phyloP scores from a whole-genome alignment of 345 rosid species.

The Sonneratia alba region DNA sequence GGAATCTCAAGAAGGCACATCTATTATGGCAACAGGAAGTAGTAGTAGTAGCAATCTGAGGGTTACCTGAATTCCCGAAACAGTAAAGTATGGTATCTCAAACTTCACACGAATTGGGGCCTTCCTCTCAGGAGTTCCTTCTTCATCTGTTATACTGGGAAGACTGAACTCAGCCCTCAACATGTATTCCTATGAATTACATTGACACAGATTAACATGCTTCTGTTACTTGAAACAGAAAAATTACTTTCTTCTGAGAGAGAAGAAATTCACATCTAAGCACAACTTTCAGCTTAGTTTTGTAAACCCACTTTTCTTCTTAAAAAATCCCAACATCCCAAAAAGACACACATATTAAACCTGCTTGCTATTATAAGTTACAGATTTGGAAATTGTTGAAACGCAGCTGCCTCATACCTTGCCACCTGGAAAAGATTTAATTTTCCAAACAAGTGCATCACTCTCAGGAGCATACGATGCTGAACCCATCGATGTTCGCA shows the following conservation, averaged over 20 bases:
- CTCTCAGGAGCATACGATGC: slow-evolving; percentile 75
- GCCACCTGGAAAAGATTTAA: slow-evolving; percentile 70
- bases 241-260: background rate
- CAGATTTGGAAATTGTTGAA: background rate
- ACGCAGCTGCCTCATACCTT: slow-evolving; percentile 36
- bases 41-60: slow-evolving; percentile 1
- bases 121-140: slow-evolving; percentile 68
- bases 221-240: background rate
- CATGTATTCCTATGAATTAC: slow-evolving; percentile 62
- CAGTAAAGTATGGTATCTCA: slow-evolving; percentile 90
- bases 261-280: background rate
- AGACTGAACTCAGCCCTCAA: slow-evolving; percentile 84
- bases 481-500: slow-evolving; percentile 94
- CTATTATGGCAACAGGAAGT: background rate
- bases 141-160: slow-evolving; percentile 84
- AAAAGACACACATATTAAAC: background rate
- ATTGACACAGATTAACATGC: background rate
- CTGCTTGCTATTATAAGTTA: background rate
- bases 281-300: background rate
- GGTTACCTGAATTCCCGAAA: slow-evolving; percentile 88
- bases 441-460: slow-evolving; percentile 71
- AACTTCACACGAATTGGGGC: slow-evolving; percentile 91
- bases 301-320: background rate
- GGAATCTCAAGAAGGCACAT: background rate
- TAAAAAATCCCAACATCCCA: background rate